Conservation (phyloP, 1,284 basidiomycete species). For the Taiwanofungus camphoratus region DNA sequence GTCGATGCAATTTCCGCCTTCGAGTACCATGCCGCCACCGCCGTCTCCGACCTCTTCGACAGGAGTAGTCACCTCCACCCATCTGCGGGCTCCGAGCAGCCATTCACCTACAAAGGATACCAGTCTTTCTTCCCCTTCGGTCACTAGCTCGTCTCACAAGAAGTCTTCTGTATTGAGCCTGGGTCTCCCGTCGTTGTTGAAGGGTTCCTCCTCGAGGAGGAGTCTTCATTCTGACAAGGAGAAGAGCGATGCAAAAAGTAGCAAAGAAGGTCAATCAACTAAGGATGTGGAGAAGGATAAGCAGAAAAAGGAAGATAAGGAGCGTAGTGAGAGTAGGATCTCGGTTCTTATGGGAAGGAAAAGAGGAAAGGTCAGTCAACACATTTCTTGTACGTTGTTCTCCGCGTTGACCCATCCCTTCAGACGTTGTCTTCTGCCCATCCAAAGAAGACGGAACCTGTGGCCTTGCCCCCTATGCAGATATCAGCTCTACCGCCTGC, state of each 20-base stretch:
- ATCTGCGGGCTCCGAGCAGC: constrained; percentile 34
- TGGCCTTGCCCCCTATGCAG: constrained; percentile 82
- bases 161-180: constrained; percentile 74
- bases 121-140: constrained; percentile 43
- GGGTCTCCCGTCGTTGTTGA: constrained; percentile 76
- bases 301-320: constrained; percentile 73
- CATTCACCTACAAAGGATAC: constrained; percentile 48
- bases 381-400: constrained; percentile 11
- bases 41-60: constrained; percentile 51
- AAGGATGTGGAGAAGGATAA: constrained; percentile 50
- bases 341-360: constrained; percentile 85
- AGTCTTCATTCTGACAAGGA: constrained; percentile 63
- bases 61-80: constrained; percentile 33
- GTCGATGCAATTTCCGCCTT: constrained; percentile 56
- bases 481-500: constrained; percentile 74
- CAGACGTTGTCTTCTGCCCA: constrained; percentile 86
- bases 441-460: constrained; percentile 61
- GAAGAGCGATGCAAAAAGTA: constrained; percentile 49
- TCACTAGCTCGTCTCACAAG: constrained; percentile 56
- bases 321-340: constrained; percentile 79
- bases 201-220: constrained; percentile 75
- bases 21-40: constrained; percentile 20
- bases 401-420: constrained; percentile 5
- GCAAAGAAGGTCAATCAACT: constrained; percentile 35
- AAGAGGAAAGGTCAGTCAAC: constrained; percentile 78